Evolutionary conservation across 352 stramenopile species (phyloP), one percentile per base, ranked within the genome.

Genomic region (Aphanomyces euteiches): DNA sequence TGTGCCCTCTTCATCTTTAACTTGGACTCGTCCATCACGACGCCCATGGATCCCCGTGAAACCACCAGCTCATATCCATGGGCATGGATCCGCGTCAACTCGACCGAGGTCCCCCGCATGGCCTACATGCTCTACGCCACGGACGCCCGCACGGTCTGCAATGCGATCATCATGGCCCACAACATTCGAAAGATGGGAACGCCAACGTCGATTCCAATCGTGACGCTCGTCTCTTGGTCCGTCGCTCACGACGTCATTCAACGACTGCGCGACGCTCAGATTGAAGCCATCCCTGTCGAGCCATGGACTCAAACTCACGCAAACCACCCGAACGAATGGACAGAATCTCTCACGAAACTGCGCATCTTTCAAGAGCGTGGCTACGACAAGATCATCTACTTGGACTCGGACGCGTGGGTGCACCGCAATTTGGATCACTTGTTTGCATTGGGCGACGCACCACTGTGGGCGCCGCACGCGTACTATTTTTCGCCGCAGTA

Each of bases 101-200:
- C 13, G 13, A 15, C 13, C 45, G 2, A 19, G 13, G n/a, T n/a
- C 13, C 45, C 45, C 13, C 2, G 56, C 13, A 15, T 68, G 10
- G 60, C 75, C 12, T 79, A 79, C 65, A 69, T 79, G 47, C 72
- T 79, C 54, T 80, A 80, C 66, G 60, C 73, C 38, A 80, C 73
- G 1, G 69, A 64, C n/a, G 68, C 73, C 39, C 60, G 40, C 15
- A 75, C 77, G 67, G 75, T 69, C 12, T 80, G 75, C 39, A 59
- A 73, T 1, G 69, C 70, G 17, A 50, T 80, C 8, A 56, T 78
- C 56, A 73, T 77, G 36, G 38, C 66, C 17, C 39, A 57, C 1
- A 74, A 78, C n/a, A 15, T 69, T 1, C 60, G 60, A 7, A 28
- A 67, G 1, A 38, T 58, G 15, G 60, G 60, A 67, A 58, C 63